Conservation (phyloP, 768 basidiomycete genomes). For the Termitomyces sp. region DNA sequence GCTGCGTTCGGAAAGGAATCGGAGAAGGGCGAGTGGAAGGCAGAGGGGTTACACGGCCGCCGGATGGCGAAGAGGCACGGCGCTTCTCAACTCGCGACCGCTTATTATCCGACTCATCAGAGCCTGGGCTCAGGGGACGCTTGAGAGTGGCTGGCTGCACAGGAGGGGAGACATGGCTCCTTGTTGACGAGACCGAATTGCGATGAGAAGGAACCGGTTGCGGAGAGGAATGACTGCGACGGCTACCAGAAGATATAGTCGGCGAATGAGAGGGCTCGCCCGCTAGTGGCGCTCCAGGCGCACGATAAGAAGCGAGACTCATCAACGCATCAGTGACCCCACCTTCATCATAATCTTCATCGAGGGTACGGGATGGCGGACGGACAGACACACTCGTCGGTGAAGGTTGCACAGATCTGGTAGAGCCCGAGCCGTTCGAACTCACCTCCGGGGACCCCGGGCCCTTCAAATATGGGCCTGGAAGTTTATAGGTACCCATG, state of each 20-base stretch:
- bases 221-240: slow-evolving; percentile 44
- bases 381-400: slow-evolving; percentile 57
- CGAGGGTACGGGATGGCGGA: slow-evolving; percentile 63
- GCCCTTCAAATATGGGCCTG: slow-evolving; percentile 31
- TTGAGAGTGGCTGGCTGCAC: slow-evolving; percentile 44
- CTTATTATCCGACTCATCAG: slow-evolving; percentile 56
- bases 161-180: slow-evolving; percentile 61
- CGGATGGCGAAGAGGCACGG: slow-evolving; percentile 43
- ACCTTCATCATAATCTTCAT: slow-evolving; percentile 91
- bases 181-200: slow-evolving; percentile 61
- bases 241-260: slow-evolving; percentile 51
- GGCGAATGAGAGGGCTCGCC: slow-evolving; percentile 47
- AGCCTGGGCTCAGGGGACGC: slow-evolving; percentile 62
- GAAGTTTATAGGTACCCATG: slow-evolving; percentile 20
- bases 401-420: slow-evolving; percentile 66
- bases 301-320: slow-evolving; percentile 47
- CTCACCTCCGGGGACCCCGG: slow-evolving; percentile 56
- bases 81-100: slow-evolving; percentile 62
- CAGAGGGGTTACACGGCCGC: slow-evolving; percentile 46
- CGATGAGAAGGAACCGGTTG: slow-evolving; percentile 50
- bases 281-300: slow-evolving; percentile 22
- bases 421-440: slow-evolving; percentile 59
- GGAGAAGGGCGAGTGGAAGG: slow-evolving; percentile 65
- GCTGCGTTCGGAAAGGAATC: slow-evolving; percentile 68
- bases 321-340: slow-evolving; percentile 77